Base-by-base conservation (phyloP, 2,329 filamentous ascomycete species). In the Pestalotiopsis fici region DNA sequence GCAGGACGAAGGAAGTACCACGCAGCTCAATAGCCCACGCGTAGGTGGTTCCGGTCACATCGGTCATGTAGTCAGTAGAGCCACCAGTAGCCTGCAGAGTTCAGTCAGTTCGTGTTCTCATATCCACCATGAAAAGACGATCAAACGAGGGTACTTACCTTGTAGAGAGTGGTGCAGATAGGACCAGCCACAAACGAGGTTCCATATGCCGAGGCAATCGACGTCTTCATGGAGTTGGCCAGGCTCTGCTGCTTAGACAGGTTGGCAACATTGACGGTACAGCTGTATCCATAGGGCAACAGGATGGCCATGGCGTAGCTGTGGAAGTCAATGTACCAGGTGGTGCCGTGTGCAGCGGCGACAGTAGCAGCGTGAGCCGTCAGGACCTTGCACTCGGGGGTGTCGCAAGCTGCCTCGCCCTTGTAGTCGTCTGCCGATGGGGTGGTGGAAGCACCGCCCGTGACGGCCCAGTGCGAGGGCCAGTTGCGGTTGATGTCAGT, bases 281-380 rank as follows among this genome's bases (percentile, higher is more conserved):
- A 88, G 9, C 81, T 85, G 77, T 87, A 89, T 18, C 87, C 87
- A 74, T 87, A 89, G 7, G 83, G 85, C 21, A 84, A 82, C 60
- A 88, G 79, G 65, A 88, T 83, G 64, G 83, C 80, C 71, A 89
- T 86, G 27, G 50, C 23, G 21, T 66, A 66, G 31, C 64, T 83
- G 75, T 90, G 88, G 76, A 86, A 86, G 76, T 90, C 88, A 73
- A 90, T 84, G 77, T 86, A 90, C 13, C 87, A 77, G 65, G 85
- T 83, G 65, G 88, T 80, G 2, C 85, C 85, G 61, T 83, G 80
- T 3, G 69, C 60, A 18, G 71, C 70, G 37, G 80, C 78, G 27
- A 89, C 73, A 50, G 76, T 73, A 60, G 81, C 79, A 23, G 86
- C 78, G 59, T 85, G 83, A 4, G 81, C 79, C 35, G 82, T 81